These are phyloP conservation scores for Suillus luteus DNA, from an alignment of 768 basidiomycete genomes.

Conservation along the genomic window DNA sequence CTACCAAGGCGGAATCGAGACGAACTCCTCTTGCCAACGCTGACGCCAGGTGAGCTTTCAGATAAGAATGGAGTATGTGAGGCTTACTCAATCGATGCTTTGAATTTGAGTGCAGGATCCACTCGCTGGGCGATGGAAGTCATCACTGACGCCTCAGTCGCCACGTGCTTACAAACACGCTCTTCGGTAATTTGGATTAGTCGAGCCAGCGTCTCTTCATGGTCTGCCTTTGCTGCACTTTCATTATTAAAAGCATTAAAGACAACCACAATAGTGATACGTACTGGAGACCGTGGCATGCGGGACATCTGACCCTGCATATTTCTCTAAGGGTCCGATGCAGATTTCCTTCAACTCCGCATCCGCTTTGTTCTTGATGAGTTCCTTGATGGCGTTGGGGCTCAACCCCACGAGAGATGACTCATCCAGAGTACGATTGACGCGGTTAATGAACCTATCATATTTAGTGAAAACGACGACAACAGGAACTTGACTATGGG, in stretches of 20 bases:
- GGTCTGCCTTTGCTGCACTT: not conserved
- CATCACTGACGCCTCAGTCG: not conserved
- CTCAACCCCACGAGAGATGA: not conserved
- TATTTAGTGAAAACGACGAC: not conserved
- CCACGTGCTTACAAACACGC: constrained; percentile 1
- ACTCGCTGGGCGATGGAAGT: not conserved
- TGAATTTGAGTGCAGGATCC: not conserved
- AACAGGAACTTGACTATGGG: not conserved
- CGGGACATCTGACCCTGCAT: not conserved
- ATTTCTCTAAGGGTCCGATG: not conserved
- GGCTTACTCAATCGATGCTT: not conserved
- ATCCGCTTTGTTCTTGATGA: not conserved
- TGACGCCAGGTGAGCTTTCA: not conserved
- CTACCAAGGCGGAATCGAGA: not conserved
- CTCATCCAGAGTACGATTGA: not conserved
- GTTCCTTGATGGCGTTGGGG: not conserved
- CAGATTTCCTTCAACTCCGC: not conserved
- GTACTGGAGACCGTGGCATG: not conserved
- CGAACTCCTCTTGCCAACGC: not conserved
- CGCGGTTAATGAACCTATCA: not conserved
- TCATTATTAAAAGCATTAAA: not conserved
- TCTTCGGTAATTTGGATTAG: not conserved
- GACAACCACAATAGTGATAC: not conserved
- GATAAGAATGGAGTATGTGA: not conserved
- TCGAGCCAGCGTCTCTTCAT: not conserved